These are phyloP conservation scores for Fusarium sp. DNA, from an alignment of 2,329 filamentous ascomycete species.

Conservation along the genomic window DNA sequence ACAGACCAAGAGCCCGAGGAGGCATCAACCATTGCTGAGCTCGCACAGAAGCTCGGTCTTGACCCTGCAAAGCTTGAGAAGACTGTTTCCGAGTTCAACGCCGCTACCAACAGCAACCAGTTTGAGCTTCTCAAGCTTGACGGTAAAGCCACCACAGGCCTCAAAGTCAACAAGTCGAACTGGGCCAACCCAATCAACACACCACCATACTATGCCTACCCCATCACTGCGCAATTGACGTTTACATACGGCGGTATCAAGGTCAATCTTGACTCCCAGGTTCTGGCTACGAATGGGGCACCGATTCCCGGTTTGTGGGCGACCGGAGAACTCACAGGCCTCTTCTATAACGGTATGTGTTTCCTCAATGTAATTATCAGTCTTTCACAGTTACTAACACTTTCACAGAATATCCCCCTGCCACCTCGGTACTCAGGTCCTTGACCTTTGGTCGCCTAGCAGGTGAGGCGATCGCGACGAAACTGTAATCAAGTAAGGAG, in stretches of 20 bases:
- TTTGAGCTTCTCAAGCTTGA: not conserved
- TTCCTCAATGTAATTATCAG: not conserved
- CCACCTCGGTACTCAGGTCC: conserved; percentile 3
- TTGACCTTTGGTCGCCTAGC: conserved; percentile 7
- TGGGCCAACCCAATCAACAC: conserved; percentile 6
- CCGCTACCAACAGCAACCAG: not conserved
- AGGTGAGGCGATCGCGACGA: conserved; percentile 5
- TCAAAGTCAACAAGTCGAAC: conserved; percentile 9
- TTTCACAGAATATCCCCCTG: not conserved
- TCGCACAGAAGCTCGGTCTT: not conserved
- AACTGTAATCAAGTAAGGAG: not conserved
- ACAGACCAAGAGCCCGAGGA: not conserved
- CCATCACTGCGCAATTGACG: not conserved
- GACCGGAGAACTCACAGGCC: not conserved
- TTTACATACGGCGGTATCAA: conserved; percentile 5
- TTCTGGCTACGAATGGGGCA: not conserved
- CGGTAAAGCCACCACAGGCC: not conserved
- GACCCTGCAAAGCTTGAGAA: not conserved
- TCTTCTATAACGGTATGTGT: conserved; percentile 1
- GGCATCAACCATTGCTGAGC: not conserved
- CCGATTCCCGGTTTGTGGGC: conserved; percentile 4
- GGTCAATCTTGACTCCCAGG: conserved; percentile 5
- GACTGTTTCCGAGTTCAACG: conserved; percentile 1
- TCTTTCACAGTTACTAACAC: not conserved
- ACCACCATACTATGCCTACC: conserved; percentile 1